Conservation (phyloP, 176 grass and related monocot species). For the Juncus inflexus region DNA sequence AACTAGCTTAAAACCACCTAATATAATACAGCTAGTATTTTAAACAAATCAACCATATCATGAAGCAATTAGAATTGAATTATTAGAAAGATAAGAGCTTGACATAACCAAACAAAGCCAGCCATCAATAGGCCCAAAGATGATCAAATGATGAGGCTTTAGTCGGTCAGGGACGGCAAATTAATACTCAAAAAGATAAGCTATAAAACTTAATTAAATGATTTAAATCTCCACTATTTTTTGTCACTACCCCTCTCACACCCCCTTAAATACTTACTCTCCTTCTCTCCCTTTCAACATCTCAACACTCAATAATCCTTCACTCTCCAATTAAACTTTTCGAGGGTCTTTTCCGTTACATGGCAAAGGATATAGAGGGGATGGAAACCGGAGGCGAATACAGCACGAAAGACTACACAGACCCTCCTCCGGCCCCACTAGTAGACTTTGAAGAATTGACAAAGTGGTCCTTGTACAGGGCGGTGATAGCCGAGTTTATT, state of each 20-base stretch:
- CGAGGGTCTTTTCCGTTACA: constrained; percentile 12
- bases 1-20: too few species aligned
- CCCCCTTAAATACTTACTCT: constrained; percentile 44
- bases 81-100: not conserved
- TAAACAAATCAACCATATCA: too few species aligned
- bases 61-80: too few species aligned
- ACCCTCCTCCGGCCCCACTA: constrained; percentile 72
- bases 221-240: constrained; percentile 23
- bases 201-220: constrained; percentile 28
- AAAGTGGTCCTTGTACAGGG: constrained; percentile 79
- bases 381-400: constrained; percentile 30
- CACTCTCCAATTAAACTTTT: not conserved
- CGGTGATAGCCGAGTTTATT: constrained; percentile 78
- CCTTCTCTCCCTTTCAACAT: constrained; percentile 20
- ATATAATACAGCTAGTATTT: too few species aligned
- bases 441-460: constrained; percentile 59
- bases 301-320: constrained; percentile 19
- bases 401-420: constrained; percentile 74
- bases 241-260: constrained; percentile 9
- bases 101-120: not conserved
- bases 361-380: constrained; percentile 80
- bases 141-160: constrained; percentile 45
- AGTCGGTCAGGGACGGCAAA: constrained; percentile 72
- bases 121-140: too few species aligned
- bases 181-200: constrained; percentile 28